Percentiles rank a stretch among this genome's conserved stretches.
These are phyloP conservation scores for Poa annua DNA, from an alignment of 176 grass and related monocot genomes.

Conservation along the genomic window DNA sequence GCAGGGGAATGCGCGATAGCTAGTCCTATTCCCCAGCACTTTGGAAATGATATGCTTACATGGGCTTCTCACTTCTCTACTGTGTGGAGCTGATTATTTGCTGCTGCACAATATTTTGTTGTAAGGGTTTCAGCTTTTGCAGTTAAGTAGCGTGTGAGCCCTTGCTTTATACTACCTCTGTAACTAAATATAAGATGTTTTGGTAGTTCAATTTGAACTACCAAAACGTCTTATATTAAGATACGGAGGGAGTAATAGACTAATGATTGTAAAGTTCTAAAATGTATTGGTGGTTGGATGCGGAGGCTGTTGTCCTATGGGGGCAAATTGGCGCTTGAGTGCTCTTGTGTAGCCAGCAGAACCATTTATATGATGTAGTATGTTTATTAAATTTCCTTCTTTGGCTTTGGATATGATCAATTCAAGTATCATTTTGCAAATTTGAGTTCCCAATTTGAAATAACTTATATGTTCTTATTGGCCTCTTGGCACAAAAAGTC, in stretches of 20 bases:
- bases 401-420: too few relatives aligned
- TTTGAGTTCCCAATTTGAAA: too few relatives aligned
- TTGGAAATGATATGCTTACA: not conserved
- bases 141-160: not conserved
- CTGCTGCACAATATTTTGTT: not conserved
- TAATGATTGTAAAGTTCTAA: not conserved
- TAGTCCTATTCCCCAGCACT: not conserved
- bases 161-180: not conserved
- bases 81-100: not conserved
- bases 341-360: too few relatives aligned
- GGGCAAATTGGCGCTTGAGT: not conserved
- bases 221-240: too few relatives aligned
- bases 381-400: too few relatives aligned
- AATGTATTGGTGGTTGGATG: not conserved
- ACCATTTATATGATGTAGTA: too few relatives aligned
- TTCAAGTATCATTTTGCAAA: too few relatives aligned
- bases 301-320: not conserved
- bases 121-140: not conserved
- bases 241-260: too few relatives aligned
- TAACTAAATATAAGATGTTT: too few relatives aligned
- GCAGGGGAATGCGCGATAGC: conserved; percentile 2
- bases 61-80: not conserved
- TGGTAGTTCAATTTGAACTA: too few relatives aligned
- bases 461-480: too few relatives aligned
- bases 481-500: too few relatives aligned